Evolutionary conservation across 495 filamentous ascomycete genomes (phyloP).

Genomic region (Achaetomiella virescens): DNA sequence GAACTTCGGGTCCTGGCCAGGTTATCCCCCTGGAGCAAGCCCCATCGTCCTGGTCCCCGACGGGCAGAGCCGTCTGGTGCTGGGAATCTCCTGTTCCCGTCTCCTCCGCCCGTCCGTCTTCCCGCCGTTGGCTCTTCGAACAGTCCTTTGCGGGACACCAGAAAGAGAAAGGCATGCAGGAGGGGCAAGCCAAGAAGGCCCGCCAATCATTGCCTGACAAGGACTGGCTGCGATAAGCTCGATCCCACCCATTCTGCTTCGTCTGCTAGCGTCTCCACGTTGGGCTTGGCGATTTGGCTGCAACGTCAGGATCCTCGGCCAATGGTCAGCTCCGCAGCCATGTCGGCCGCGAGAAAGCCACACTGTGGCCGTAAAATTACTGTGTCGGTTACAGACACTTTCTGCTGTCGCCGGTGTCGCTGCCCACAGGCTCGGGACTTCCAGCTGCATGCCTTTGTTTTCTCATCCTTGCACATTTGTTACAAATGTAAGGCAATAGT

Average conservation of each 20-base stretch:
- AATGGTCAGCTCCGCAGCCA: neutral
- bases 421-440: neutral
- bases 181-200: neutral
- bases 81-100: neutral
- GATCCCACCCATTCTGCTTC: constrained; percentile 12
- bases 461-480: no score
- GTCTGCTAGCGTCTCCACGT: neutral
- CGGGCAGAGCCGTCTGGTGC: constrained; percentile 3
- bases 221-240: constrained; percentile 19
- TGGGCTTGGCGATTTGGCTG: constrained; percentile 21
- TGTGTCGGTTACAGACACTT: neutral
- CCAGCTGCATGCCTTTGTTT: neutral
- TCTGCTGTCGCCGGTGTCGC: neutral
- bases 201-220: constrained; percentile 13
- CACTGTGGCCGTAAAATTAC: neutral
- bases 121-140: neutral
- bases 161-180: neutral
- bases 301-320: constrained; percentile 20
- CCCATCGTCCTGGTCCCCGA: neutral
- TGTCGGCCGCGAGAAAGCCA: neutral
- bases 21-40: neutral
- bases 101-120: neutral
- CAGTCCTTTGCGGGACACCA: neutral
- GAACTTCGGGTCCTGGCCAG: neutral
- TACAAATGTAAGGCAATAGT: no score